These are phyloP conservation scores for Talaromyces wortmannii DNA, from an alignment of 495 filamentous ascomycete genomes.

Conservation along the genomic window DNA sequence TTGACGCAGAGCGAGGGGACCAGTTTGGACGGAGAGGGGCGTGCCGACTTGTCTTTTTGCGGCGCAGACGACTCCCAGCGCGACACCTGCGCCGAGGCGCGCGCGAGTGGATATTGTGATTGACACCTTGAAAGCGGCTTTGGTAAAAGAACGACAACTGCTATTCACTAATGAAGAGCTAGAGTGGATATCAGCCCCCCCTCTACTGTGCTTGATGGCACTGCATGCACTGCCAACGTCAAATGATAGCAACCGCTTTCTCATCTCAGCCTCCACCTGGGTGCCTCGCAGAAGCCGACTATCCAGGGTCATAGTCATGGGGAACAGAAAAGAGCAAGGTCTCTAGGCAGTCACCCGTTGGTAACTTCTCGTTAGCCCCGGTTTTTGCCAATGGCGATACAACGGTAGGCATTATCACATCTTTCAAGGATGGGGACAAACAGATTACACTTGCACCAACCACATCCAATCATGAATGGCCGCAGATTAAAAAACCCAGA, in stretches of 20 bases:
- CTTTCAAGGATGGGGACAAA: too few relatives aligned
- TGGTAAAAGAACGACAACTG: background rate
- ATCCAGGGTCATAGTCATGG: background rate
- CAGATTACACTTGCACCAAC: too few relatives aligned
- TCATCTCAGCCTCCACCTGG: background rate
- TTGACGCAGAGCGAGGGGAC: background rate
- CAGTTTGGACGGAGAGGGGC: background rate
- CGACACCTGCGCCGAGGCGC: background rate
- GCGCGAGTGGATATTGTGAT: background rate
- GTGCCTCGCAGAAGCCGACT: background rate
- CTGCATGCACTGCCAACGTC: background rate
- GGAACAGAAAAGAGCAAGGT: background rate
- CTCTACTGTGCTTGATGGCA: background rate
- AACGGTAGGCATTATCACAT: too few relatives aligned
- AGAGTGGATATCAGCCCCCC: background rate
- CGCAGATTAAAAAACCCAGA: too few relatives aligned
- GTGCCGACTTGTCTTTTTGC: slow-evolving; percentile 1
- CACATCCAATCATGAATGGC: too few relatives aligned
- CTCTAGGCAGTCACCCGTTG: background rate
- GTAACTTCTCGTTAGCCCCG: too few relatives aligned
- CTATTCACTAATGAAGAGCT: background rate
- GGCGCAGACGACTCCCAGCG: background rate
- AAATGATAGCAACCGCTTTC: background rate
- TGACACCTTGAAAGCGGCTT: background rate
- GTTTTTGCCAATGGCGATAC: too few relatives aligned